phyloP scores from a whole-genome alignment of 1,284 basidiomycete species.

The Microbotryum lychnidis-dioicae region DNA sequence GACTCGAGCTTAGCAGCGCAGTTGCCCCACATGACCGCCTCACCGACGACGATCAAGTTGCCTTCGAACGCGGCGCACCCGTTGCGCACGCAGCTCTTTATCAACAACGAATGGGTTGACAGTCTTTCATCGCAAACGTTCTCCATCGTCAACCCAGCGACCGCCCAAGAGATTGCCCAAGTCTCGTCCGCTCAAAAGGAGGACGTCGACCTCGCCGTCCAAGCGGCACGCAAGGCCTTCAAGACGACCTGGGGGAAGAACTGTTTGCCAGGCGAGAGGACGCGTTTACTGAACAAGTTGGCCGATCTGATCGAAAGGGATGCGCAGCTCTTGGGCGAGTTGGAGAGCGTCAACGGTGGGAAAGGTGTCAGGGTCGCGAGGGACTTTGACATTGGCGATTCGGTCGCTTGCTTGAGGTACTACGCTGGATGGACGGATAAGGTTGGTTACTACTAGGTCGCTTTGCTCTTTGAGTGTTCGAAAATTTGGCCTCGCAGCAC shows the following conservation, averaged over 20 bases:
- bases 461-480: too few species aligned
- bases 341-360: conserved; percentile 24
- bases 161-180: conserved; percentile 10
- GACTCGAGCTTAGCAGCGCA: too few species aligned
- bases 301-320: conserved; percentile 30
- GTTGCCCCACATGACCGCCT: too few species aligned
- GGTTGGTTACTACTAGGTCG: background rate
- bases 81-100: conserved; percentile 14
- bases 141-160: conserved; percentile 24
- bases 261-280: conserved; percentile 5
- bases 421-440: conserved; percentile 30
- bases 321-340: conserved; percentile 16
- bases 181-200: conserved; percentile 14
- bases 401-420: conserved; percentile 18
- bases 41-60: too few species aligned
- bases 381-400: conserved; percentile 23
- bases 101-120: conserved; percentile 25
- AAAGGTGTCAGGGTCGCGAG: conserved; percentile 25
- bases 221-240: conserved; percentile 27
- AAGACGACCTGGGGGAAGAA: conserved; percentile 27
- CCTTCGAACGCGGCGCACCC: too few species aligned
- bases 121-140: conserved; percentile 1
- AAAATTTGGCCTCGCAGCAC: too few species aligned
- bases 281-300: conserved; percentile 20
- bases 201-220: conserved; percentile 26